These are phyloP conservation scores for Coemansia sp. DNA, from an alignment of 192 early-diverging fungal genomes.

Conservation along the genomic window DNA sequence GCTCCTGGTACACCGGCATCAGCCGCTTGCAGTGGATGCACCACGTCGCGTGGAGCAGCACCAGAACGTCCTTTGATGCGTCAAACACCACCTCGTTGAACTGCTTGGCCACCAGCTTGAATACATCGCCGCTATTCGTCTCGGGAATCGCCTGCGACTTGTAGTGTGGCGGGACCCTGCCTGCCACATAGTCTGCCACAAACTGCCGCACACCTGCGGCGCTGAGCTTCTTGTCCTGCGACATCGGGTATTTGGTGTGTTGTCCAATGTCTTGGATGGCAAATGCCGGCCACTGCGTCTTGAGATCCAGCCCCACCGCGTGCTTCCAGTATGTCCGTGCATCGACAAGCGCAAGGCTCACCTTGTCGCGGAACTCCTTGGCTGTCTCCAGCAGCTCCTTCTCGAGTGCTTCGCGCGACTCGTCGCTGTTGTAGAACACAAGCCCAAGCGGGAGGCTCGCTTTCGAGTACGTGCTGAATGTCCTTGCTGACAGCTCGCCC, in stretches of 20 bases:
- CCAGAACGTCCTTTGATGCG: slow-evolving; percentile 83
- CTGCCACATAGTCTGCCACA: slow-evolving; percentile 61
- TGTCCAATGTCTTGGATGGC: slow-evolving; percentile 74
- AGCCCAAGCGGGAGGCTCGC: slow-evolving; percentile 84
- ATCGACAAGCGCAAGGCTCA: slow-evolving; percentile 90
- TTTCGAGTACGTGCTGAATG: slow-evolving; percentile 81
- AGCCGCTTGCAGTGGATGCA: slow-evolving; percentile 82
- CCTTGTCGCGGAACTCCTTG: slow-evolving; percentile 75
- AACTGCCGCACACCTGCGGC: slow-evolving; percentile 60
- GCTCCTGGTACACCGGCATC: slow-evolving; percentile 74
- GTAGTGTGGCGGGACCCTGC: slow-evolving; percentile 68
- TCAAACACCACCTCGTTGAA: slow-evolving; percentile 85
- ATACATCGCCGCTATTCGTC: slow-evolving; percentile 79
- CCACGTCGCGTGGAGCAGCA: slow-evolving; percentile 89
- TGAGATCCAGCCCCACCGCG: slow-evolving; percentile 77
- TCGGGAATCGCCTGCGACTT: slow-evolving; percentile 81
- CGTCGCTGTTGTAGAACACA: slow-evolving; percentile 71
- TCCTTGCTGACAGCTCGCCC: slow-evolving; percentile 86
- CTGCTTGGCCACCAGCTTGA: slow-evolving; percentile 79
- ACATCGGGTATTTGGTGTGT: slow-evolving; percentile 80
- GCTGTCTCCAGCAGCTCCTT: slow-evolving; percentile 65
- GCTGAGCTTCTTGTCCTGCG: slow-evolving; percentile 65
- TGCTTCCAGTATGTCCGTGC: slow-evolving; percentile 78
- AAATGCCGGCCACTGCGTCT: slow-evolving; percentile 91
- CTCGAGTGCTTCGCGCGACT: slow-evolving; percentile 59